Base-by-base conservation (phyloP, 2,329 filamentous ascomycete species). In the Arthrobotrys musiformis region DNA sequence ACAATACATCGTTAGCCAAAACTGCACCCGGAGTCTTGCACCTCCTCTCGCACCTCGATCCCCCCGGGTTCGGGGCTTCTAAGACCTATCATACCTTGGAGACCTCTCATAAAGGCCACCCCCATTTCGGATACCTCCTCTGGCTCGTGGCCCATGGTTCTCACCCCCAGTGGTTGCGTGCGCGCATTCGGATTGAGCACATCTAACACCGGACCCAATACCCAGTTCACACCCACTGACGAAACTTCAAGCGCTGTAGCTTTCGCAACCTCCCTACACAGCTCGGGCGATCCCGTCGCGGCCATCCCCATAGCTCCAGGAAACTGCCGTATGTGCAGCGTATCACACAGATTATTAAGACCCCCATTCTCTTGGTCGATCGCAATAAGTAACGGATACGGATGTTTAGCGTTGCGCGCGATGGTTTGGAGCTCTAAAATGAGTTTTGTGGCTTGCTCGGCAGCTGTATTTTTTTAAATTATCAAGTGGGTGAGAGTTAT, bases 251-350 rank as follows among this genome's bases (percentile, higher is more conserved):
- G 92, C 2, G 93, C 95, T 0, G 94, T 98, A 11, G 95, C 94
- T 84, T 94, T 94, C 70, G 93, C 94, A 64, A 98, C 90, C 80
- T 94, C 91, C 82, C 94, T 96, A 7, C 94, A 93, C 69, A 98
- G 86, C 8, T 94, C 90, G 40, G 90, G 90, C 13, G 91, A 94
- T 24, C 94, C 93, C 4, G 94, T 94, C 28, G 95, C 95, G 17
- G 94, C 93, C 78, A 98, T 88, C 13, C 94, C 94, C 95, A 99
- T 99, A 79, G 94, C 93, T 82, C 93, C 97, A 7, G 95, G 95
- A 80, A 97, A 99, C 83, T 98, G 95, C 48, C 79, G 74, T 63
- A 78, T 66, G 54, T 78, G 69, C 44, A 64, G 22, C 15, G 62
- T 58, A 54, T 73, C 73, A 54, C 67, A 72, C 11, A 78, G 37